These are phyloP conservation scores for Spathaspora girioi DNA, from an alignment of 805 yeast genomes.

Conservation along the genomic window DNA sequence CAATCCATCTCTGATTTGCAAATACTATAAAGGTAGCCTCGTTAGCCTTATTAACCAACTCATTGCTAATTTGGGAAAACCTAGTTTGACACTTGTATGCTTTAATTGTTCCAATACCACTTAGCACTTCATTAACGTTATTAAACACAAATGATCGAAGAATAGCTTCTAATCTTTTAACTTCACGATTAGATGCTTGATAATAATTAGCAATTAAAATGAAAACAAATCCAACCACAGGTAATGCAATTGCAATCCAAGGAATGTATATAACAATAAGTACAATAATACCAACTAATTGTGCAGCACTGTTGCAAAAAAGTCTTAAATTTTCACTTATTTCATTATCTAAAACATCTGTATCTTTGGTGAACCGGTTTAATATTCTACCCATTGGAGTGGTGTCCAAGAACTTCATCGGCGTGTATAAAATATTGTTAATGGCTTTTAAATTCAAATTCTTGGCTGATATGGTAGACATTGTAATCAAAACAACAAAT, in stretches of 20 bases:
- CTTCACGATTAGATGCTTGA: constrained; percentile 70
- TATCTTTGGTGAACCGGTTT: constrained; percentile 80
- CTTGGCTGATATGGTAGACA: constrained; percentile 48
- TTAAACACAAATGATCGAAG: constrained; percentile 68
- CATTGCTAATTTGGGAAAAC: constrained; percentile 46
- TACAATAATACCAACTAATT: constrained; percentile 57
- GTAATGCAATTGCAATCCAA: constrained; percentile 67
- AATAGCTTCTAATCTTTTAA: constrained; percentile 71
- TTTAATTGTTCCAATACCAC: constrained; percentile 63
- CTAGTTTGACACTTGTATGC: constrained; percentile 47
- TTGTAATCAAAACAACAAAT: constrained; percentile 43
- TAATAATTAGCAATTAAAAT: constrained; percentile 49
- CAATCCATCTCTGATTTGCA: constrained; percentile 73
- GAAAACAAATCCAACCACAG: constrained; percentile 46
- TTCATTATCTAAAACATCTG: constrained; percentile 75
- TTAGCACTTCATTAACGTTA: constrained; percentile 66
- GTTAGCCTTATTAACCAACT: constrained; percentile 55
- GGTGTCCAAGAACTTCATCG: constrained; percentile 75
- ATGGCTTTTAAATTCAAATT: constrained; percentile 58
- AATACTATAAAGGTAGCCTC: constrained; percentile 62
- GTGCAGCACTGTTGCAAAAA: constrained; percentile 47
- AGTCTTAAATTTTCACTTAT: constrained; percentile 61
- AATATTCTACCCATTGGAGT: constrained; percentile 84
- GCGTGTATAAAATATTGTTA: constrained; percentile 57
- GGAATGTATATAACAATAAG: constrained; percentile 68